Percentiles rank a stretch among this genome's conserved stretches.
These are phyloP conservation scores for Tripterygium wilfordii DNA, from an alignment of 177 flowering plant species.

Conservation along the genomic window DNA sequence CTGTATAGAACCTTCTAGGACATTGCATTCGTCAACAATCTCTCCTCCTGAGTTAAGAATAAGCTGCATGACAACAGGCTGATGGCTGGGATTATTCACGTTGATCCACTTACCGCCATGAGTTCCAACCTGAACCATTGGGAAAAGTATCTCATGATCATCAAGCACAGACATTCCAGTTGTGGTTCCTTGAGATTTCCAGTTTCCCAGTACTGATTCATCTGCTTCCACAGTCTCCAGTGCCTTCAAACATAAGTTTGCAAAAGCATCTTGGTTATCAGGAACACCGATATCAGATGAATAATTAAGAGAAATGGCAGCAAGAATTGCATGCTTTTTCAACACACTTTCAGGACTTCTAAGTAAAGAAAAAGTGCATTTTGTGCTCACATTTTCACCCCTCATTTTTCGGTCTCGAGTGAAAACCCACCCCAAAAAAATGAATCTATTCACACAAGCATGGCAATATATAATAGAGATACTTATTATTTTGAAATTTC, in stretches of 20 bases:
- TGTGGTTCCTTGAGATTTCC: constrained; percentile 62
- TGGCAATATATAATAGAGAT: too few species aligned
- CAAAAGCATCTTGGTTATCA: constrained; percentile 7
- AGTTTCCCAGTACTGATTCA: constrained; percentile 52
- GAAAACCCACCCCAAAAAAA: too few species aligned
- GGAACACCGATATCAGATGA: constrained; percentile 1
- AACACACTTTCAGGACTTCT: too few species aligned
- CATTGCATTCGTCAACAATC: constrained; percentile 53
- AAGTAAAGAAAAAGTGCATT: too few species aligned
- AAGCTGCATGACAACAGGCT: constrained; percentile 77
- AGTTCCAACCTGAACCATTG: constrained; percentile 57
- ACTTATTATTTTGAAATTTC: too few species aligned
- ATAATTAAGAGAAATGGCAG: neutral
- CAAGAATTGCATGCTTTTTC: too few species aligned
- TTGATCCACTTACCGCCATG: constrained; percentile 51
- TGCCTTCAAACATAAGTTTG: constrained; percentile 30
- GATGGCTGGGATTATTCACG: constrained; percentile 65
- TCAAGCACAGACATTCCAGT: constrained; percentile 59
- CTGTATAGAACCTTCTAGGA: constrained; percentile 24
- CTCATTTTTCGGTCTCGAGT: too few species aligned
- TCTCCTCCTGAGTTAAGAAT: constrained; percentile 63
- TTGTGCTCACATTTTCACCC: too few species aligned
- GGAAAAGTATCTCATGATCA: constrained; percentile 54
- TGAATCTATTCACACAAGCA: too few species aligned
- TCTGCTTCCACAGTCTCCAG: constrained; percentile 41